Evolutionary conservation across 2,329 filamentous ascomycete genomes (phyloP), one percentile per base, ranked within the genome.

Genomic region (Monilinia fructigena): DNA sequence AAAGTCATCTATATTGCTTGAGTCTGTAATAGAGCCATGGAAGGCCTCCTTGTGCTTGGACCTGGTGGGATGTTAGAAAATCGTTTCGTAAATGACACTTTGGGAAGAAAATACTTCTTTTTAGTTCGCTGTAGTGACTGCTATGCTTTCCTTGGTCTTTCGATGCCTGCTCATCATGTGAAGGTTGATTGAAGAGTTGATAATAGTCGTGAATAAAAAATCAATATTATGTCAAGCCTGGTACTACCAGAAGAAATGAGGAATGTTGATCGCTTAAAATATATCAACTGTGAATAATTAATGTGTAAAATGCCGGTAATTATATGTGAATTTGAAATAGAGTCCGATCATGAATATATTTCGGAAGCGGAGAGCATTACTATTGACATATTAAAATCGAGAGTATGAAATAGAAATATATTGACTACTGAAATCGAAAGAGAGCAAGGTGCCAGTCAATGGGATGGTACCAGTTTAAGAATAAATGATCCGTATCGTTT

Each of bases 101-200:
- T 1, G 28, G 31, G 35, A 35, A 4, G 1, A 12, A 60, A 35
- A 26, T 11, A 48, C 14, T 12, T 48, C 28, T 60, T 23, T 5
- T 11, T 23, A 2, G 6, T 23, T 12, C 16, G 45, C 28, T 60
- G 26, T 45, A 16, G 28, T 16, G 28, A n/a, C 42, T 60, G 6
- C 42, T 38, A 60, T 28, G 8, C 7, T 50, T 7, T 11, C 2
- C 7, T 38, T 35, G 42, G 14, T 18, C 1, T 50, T 38, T 38
- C 11, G 20, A 48, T 48, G 45, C 42, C 48, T 60, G 20, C 3
- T 12, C 56, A 60, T 60, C n/a, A n/a, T 20, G 48, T 60, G 42
- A n/a, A 60, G n/a, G 45, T 48, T 23, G 42, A 35, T 50, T 20
- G 18, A 38, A 60, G 2, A 2, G 0, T 35, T 35, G 40, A 48